Conservation (phyloP, 2,329 filamentous ascomycete species). For the Tolypocladium endophyticum region DNA sequence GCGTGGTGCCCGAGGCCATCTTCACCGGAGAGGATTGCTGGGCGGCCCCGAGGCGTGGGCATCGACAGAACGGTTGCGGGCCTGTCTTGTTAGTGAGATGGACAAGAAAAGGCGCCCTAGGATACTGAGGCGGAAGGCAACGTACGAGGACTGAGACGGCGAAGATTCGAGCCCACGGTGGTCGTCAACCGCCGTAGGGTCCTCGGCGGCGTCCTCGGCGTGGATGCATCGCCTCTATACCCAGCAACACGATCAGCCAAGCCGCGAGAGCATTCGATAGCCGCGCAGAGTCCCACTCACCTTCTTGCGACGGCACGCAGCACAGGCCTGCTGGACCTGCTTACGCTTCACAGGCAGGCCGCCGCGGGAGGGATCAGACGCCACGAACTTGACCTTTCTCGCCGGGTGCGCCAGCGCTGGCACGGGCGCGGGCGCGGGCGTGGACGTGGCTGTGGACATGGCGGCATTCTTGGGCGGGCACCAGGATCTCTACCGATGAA, state of each 20-base stretch:
- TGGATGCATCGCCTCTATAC: conserved; percentile 33
- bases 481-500: not conserved
- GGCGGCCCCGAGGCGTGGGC: not conserved
- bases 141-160: conserved; percentile 20
- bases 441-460: conserved; percentile 8
- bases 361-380: conserved; percentile 35
- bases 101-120: too few relatives aligned
- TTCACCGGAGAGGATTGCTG: not conserved
- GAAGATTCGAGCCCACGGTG: conserved; percentile 13
- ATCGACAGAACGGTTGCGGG: not conserved
- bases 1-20: not conserved
- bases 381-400: conserved; percentile 43
- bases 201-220: conserved; percentile 21
- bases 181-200: conserved; percentile 17
- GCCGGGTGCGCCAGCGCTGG: conserved; percentile 1
- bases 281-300: conserved; percentile 15
- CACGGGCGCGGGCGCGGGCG: not conserved
- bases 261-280: not conserved
- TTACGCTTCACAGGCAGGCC: conserved; percentile 48
- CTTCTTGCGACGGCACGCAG: conserved; percentile 44
- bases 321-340: conserved; percentile 48
- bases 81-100: not conserved
- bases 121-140: not conserved
- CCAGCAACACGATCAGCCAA: not conserved
- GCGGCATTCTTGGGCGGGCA: conserved; percentile 3